These are phyloP conservation scores for Nepenthes mirabilis DNA, from an alignment of 148 eudicot species.

Conservation along the genomic window DNA sequence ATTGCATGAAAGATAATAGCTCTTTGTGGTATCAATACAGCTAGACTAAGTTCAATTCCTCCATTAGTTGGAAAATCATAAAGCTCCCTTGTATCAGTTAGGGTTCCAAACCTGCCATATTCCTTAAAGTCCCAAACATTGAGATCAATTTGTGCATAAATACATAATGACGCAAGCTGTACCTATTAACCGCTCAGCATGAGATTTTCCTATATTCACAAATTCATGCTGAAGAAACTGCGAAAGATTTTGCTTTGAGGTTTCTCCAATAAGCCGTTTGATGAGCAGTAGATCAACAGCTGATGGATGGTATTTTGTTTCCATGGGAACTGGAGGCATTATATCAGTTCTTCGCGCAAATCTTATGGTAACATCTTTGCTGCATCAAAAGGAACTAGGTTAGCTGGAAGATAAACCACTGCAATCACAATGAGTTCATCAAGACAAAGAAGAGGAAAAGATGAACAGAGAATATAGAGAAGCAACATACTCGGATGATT, in stretches of 20 bases:
- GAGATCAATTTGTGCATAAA: no score
- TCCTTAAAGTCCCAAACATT: no score
- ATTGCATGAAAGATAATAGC: no score
- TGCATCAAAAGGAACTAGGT: conserved; percentile 16
- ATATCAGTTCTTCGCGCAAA: conserved; percentile 95
- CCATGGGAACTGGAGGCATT: conserved; percentile 89
- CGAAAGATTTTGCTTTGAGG: conserved; percentile 67
- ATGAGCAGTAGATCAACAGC: conserved; percentile 97
- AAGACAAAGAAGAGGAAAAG: conserved; percentile 5
- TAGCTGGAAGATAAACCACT: conserved; percentile 6
- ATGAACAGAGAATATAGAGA: conserved; percentile 13
- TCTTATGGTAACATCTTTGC: conserved; percentile 77
- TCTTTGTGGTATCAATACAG: no score
- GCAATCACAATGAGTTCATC: not conserved
- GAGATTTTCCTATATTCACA: conserved; percentile 76
- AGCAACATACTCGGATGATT: conserved; percentile 68
- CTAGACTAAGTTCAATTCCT: no score
- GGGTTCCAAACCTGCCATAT: no score
- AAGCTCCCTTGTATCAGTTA: no score
- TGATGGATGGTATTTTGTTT: conserved; percentile 96
- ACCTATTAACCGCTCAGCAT: conserved; percentile 96
- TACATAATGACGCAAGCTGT: not conserved
- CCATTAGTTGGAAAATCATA: no score
- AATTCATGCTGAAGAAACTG: conserved; percentile 98
- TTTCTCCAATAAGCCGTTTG: conserved; percentile 87